A percentile compares a stretch with the other conserved stretches of the same genome.
Evolutionary conservation across 2,329 filamentous ascomycete species (phyloP).

Genomic region (Verticillium zaregamsianum): DNA sequence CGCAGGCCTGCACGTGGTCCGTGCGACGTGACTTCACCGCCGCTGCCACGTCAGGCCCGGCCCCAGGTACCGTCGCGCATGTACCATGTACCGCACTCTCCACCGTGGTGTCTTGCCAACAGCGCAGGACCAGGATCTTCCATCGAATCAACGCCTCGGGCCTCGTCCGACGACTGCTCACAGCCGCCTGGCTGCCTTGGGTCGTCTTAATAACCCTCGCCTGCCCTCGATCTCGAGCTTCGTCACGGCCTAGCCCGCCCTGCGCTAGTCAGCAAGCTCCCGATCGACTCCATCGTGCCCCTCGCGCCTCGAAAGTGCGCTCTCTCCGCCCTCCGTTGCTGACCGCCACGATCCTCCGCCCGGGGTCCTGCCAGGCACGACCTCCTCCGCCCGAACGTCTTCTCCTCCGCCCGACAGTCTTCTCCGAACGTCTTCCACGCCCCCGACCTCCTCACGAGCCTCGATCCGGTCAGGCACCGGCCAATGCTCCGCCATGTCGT

Average conservation of each 20-base stretch:
- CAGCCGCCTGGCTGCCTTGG: not conserved
- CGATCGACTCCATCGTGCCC: not conserved
- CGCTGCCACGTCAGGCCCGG: constrained; percentile 12
- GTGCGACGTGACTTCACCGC: constrained; percentile 11
- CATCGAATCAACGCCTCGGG: not conserved
- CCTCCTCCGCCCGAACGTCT: not conserved
- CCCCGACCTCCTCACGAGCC: not conserved
- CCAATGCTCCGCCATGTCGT: constrained; percentile 28
- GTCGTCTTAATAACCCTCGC: not conserved
- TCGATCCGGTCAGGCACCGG: constrained; percentile 6
- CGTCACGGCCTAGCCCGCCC: not conserved
- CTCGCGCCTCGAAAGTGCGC: not conserved
- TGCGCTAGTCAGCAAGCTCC: not conserved
- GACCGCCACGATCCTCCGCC: not conserved
- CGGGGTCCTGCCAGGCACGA: not conserved
- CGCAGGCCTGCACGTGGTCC: not conserved
- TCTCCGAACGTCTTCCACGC: not conserved
- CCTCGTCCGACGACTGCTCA: not conserved
- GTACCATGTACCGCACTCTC: not conserved
- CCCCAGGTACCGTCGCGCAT: not conserved
- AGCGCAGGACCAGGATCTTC: not conserved
- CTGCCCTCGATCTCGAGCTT: not conserved
- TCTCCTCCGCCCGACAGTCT: too few relatives aligned
- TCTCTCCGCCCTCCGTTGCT: not conserved
- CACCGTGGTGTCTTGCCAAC: not conserved